Evolutionary conservation across 2,329 filamentous ascomycete genomes (phyloP).

Genomic region (Alternaria novae-zelandiae): DNA sequence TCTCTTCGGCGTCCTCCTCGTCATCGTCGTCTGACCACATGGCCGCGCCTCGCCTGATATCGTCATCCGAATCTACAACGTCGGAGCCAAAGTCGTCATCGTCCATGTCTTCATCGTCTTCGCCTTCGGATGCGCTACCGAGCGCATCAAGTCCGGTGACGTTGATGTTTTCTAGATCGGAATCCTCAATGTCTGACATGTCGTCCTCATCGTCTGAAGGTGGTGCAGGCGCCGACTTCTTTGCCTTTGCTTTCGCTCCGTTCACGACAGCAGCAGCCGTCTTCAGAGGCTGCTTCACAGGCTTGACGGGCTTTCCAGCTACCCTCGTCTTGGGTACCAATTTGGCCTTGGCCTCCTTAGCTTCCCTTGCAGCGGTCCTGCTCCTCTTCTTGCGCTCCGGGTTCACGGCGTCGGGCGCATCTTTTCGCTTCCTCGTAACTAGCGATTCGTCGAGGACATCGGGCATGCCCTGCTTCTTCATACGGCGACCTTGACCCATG

Average conservation of each 20-base stretch:
- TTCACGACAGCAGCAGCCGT: conserved; percentile 52
- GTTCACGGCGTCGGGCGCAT: conserved; percentile 63
- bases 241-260: conserved; percentile 38
- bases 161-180: conserved; percentile 40
- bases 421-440: conserved; percentile 86
- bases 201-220: conserved; percentile 39
- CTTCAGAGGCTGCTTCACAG: conserved; percentile 23
- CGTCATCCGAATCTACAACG: conserved; percentile 68
- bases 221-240: conserved; percentile 40
- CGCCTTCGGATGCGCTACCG: conserved; percentile 46
- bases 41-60: conserved; percentile 54
- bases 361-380: conserved; percentile 52
- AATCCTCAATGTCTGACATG: conserved; percentile 26
- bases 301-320: conserved; percentile 10
- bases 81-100: conserved; percentile 50
- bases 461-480: conserved; percentile 94
- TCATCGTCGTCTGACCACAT: conserved; percentile 99
- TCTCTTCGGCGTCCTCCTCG: conserved; percentile 86
- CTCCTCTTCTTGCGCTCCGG: conserved; percentile 64
- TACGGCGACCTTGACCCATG: conserved; percentile 90
- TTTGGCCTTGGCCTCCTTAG: conserved; percentile 22
- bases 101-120: conserved; percentile 48
- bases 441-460: conserved; percentile 77
- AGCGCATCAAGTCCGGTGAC: conserved; percentile 49
- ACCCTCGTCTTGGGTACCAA: conserved; percentile 21